phyloP scores from a whole-genome alignment of 345 rosid species.

The Eucalyptus curtisii region DNA sequence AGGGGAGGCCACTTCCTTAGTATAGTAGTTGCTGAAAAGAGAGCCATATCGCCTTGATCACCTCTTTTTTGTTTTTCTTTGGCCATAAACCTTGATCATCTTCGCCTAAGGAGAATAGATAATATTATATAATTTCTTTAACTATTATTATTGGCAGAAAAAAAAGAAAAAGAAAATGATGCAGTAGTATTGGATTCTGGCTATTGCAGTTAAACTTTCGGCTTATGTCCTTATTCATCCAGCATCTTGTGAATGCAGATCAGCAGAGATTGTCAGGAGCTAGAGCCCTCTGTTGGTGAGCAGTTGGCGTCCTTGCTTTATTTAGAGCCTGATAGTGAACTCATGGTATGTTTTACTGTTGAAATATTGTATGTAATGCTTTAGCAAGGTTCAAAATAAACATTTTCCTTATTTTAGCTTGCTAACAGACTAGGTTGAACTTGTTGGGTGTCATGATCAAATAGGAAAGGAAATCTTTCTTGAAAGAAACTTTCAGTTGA shows the following conservation, averaged over 20 bases:
- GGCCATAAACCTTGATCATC: neutral
- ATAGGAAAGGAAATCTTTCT: neutral
- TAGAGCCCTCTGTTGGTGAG: conserved; percentile 90
- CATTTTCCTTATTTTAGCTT: neutral
- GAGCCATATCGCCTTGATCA: neutral
- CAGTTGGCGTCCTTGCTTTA: conserved; percentile 90
- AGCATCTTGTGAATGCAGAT: conserved; percentile 22
- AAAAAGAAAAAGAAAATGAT: neutral
- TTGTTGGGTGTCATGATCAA: neutral
- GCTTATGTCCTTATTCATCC: neutral
- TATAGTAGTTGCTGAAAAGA: neutral
- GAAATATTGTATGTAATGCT: neutral
- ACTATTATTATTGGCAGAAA: neutral
- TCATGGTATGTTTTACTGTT: conserved; percentile 56
- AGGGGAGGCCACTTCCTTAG: neutral
- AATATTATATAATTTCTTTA: neutral
- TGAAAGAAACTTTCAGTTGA: neutral
- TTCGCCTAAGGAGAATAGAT: neutral
- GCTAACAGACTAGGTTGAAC: neutral
- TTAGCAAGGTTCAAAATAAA: neutral
- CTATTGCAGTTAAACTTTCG: neutral
- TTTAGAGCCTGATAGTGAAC: conserved; percentile 96
- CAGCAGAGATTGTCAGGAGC: conserved; percentile 99
- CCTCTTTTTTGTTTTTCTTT: neutral
- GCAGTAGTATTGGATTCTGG: neutral